These are phyloP conservation scores for Didymella segeticola DNA, from an alignment of 2,329 filamentous ascomycete genomes.

Conservation along the genomic window DNA sequence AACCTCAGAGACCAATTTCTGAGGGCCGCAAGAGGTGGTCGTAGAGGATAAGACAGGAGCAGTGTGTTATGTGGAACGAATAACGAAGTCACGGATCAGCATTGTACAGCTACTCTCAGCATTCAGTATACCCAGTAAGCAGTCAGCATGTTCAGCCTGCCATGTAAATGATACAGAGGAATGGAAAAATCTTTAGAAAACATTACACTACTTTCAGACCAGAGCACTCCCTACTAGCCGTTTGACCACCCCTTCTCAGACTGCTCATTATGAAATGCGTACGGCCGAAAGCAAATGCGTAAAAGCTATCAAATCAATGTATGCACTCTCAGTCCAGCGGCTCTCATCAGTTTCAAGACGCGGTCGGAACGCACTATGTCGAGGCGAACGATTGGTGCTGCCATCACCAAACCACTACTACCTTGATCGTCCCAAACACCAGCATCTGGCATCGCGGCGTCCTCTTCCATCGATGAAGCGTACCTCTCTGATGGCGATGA, in stretches of 20 bases:
- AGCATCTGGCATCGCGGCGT: too few relatives aligned
- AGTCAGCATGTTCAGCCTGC: not conserved
- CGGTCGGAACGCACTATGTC: not conserved
- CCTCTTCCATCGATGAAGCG: not conserved
- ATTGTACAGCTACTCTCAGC: not conserved
- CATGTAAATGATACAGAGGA: not conserved
- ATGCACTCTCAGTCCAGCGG: not conserved
- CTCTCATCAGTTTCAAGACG: not conserved
- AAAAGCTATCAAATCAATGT: too few relatives aligned
- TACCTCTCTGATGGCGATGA: not conserved
- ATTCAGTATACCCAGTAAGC: not conserved
- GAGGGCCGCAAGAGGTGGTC: conserved; percentile 26
- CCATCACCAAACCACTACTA: not conserved
- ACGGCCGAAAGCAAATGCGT: too few relatives aligned
- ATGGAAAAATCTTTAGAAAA: too few relatives aligned
- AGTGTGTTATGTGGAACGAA: not conserved
- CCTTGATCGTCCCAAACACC: not conserved
- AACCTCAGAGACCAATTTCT: conserved; percentile 39
- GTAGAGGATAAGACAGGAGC: conserved; percentile 17
- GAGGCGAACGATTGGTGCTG: not conserved
- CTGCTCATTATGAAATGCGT: too few relatives aligned
- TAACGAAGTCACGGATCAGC: conserved; percentile 17
- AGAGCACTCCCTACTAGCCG: too few relatives aligned
- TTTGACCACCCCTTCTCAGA: too few relatives aligned
- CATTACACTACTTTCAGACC: too few relatives aligned